These are phyloP conservation scores for Schwanniomyces occidentalis DNA, from an alignment of 805 yeast genomes.

Conservation along the genomic window DNA sequence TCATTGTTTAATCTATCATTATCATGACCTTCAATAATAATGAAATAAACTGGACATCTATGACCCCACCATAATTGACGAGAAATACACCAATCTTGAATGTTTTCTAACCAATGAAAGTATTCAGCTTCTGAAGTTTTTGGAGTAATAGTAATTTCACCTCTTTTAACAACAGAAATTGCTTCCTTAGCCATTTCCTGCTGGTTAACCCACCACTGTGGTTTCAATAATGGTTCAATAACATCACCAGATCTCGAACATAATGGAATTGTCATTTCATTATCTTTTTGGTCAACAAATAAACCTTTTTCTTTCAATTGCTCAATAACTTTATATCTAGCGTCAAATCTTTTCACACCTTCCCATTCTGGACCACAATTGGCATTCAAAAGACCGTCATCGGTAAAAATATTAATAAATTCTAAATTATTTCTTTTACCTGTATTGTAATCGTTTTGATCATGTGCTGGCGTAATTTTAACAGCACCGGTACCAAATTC, in stretches of 20 bases:
- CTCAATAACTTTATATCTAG: conserved; percentile 82
- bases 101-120: conserved; percentile 92
- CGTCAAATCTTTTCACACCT: conserved; percentile 93
- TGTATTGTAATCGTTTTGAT: conserved; percentile 92
- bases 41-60: conserved; percentile 94
- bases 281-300: conserved; percentile 82
- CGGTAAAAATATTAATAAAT: conserved; percentile 86
- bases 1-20: conserved; percentile 61
- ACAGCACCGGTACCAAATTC: conserved; percentile 99
- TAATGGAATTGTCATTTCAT: conserved; percentile 92
- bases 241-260: conserved; percentile 97
- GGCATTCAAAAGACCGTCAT: conserved; percentile 87
- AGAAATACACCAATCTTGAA: conserved; percentile 99
- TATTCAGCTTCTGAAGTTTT: conserved; percentile 90
- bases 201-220: conserved; percentile 99
- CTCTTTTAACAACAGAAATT: conserved; percentile 78
- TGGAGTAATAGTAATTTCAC: conserved; percentile 80
- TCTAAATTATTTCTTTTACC: conserved; percentile 93
- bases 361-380: conserved; percentile 85
- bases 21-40: conserved; percentile 73
- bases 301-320: conserved; percentile 72
- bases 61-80: conserved; percentile 95
- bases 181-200: conserved; percentile 86
- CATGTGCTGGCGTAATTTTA: conserved; percentile 98
- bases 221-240: conserved; percentile 94